Conservation (phyloP, 2,329 filamentous ascomycete species). For the Microdochium bolleyi region DNA sequence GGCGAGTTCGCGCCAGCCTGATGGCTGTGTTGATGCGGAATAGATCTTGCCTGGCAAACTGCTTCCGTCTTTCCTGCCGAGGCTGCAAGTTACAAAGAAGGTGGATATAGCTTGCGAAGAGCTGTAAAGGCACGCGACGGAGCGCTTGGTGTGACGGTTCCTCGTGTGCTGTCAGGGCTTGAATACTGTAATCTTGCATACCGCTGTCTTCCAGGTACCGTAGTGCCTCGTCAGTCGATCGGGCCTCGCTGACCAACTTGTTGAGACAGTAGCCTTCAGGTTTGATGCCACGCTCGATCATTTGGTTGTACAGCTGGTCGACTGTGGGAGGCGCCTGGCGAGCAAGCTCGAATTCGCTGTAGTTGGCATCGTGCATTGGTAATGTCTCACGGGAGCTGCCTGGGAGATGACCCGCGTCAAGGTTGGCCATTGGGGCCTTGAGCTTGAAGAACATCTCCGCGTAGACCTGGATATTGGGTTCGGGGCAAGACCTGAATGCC, state of each 20-base stretch:
- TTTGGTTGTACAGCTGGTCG: conserved; percentile 48
- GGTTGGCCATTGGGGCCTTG: conserved; percentile 21
- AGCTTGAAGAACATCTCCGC: conserved; percentile 55
- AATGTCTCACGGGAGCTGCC: conserved; percentile 52
- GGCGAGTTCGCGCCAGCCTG: conserved; percentile 17
- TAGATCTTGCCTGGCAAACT: conserved; percentile 12
- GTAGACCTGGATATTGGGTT: conserved; percentile 34
- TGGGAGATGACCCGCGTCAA: conserved; percentile 31
- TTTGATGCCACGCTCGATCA: conserved; percentile 40
- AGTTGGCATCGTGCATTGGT: conserved; percentile 47
- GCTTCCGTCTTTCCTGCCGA: conserved; percentile 8
- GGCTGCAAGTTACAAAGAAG: conserved; percentile 37
- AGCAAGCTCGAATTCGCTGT: conserved; percentile 57
- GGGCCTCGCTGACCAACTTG: conserved; percentile 46
- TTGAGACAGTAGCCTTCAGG: conserved; percentile 42
- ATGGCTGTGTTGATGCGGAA: conserved; percentile 24
- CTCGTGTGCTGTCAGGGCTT: conserved; percentile 9
- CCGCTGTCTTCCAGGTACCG: conserved; percentile 40
- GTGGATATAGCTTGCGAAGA: conserved; percentile 43
- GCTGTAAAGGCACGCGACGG: conserved; percentile 18
- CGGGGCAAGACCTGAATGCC: conserved; percentile 8
- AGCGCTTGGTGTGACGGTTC: conserved; percentile 12
- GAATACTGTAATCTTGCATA: conserved; percentile 12
- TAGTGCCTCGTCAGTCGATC: conserved; percentile 35
- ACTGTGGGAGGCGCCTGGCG: conserved; percentile 53